Base-by-base conservation (phyloP, 441 rosid genomes). In the Pelargonium australe region DNA sequence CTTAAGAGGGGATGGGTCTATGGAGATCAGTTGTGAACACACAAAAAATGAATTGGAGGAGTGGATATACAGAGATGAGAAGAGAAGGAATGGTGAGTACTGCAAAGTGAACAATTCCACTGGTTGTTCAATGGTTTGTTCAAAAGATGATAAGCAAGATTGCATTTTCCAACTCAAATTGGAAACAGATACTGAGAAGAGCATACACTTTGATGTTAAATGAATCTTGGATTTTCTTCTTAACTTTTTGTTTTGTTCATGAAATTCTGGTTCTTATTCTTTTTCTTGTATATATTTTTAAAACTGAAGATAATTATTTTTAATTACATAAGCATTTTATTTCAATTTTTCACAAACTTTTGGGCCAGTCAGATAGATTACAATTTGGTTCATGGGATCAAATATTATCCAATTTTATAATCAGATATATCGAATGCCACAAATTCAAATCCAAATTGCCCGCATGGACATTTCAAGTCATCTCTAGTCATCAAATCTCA, bases 1-100 rank as follows among this genome's bases (percentile, higher is more conserved):
- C 63, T 77, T 81, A 43, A 82, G 72, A 63, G 68, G 75, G 9
- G 81, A 78, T 4, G 72, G 69, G 12, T 12, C 64, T 12, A 1
- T 11, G 71, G 34, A 0, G 68, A 37, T 34, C 40, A 34, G 70
- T 16, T 70, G 65, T 53, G 85, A 82, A 19, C 82, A 69, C 28
- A 83, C 63, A 76, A 80, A 60, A 65, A 73, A 69, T 43, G 77
- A 57, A 62, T 37, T 37, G 49, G 16, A 64, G 55, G 37, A 64
- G 11, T 69, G 73, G 77, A 47, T 37, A 19, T 45, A 45, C 41
- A 69, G 66, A 43, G 68, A 68, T 64, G 73, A 73, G 53, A 62
- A 62, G 77, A 68, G 65, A 34, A 68, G 77, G 25, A 64, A 69
- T n/a, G 64, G 73, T 31, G 64, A 70, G 67, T 75, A 60, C 25